Base-by-base conservation (phyloP, 2,329 filamentous ascomycete genomes). In the Blastomyces silverae region DNA sequence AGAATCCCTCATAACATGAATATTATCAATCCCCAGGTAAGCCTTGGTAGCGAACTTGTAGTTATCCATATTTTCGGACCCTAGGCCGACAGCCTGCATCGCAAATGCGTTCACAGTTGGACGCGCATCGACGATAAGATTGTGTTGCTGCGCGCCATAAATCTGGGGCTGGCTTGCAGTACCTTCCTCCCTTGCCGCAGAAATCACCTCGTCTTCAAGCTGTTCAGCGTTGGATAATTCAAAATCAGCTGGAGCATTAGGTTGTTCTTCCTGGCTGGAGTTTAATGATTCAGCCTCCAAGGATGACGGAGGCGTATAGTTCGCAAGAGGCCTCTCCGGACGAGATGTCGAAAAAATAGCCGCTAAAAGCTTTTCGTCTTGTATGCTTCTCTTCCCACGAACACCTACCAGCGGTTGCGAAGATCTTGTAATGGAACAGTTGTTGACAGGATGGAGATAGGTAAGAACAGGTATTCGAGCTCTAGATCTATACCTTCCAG, bases 21-120 rank as follows among this genome's bases (percentile, higher is more conserved):
- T 97, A 74, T 99, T 99, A 75, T 95, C 93, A 72, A 99, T 99
- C 67, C 91, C 94, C 64, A 99, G 84, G 73, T 95, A 99, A 39
- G 89, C 89, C 77, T 97, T 96, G 66, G 88, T 89, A 20, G 92
- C 91, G 72, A 92, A 93, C 67, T 89, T 91, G 79, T 99, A 99
- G 77, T 96, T 89, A 69, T 96, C 91, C 90, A 97, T 97, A 72
- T 97, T 96, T 77, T 99, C 94, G 0, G 93, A 96, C 1, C 94
- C 94, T 75, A 92, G 87, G 7, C 94, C 94, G 68, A 93, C 87
- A 3, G 92, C 90, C 75, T 97, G 92, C 84, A 97, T 97, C 7
- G 92, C 92, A 70, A 92, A 87, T 25, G 94, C 94, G 75, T 99
- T 99, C 70, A 99, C 88, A 3, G 89, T 94, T 20, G 94, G 94